phyloP scores from a whole-genome alignment of 139 green algal genomes.

The Coelastrella sp. region DNA sequence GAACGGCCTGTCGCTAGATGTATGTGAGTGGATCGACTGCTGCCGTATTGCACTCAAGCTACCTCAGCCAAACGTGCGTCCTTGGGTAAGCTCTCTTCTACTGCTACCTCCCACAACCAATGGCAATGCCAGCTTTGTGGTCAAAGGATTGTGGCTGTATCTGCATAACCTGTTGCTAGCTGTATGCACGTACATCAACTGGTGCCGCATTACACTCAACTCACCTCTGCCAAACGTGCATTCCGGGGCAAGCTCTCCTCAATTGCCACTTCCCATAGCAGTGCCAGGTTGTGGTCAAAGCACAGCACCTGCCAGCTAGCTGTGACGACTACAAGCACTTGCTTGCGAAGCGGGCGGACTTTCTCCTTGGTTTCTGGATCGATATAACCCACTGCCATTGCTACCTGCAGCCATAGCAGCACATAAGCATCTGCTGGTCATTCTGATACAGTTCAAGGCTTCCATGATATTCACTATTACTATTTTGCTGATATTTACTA shows the following conservation, averaged over 20 bases:
- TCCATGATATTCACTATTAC: no score
- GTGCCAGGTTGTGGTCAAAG: conserved; percentile 97
- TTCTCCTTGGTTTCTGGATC: conserved; percentile 65
- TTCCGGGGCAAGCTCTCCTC: conserved; percentile 68
- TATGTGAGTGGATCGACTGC: no score
- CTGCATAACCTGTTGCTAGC: no score
- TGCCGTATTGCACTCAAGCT: neutral
- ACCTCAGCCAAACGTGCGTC: conserved; percentile 80
- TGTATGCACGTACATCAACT: no score
- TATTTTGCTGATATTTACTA: no score
- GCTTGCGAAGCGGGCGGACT: conserved; percentile 79
- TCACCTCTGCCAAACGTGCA: conserved; percentile 76
- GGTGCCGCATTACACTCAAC: no score
- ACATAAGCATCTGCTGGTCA: no score
- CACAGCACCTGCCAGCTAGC: conserved; percentile 83
- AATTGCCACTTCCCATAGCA: conserved; percentile 86
- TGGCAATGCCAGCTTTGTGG: conserved; percentile 95
- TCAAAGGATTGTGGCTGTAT: conserved; percentile 85
- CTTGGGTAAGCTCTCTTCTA: conserved; percentile 66
- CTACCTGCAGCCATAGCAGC: conserved; percentile 56
- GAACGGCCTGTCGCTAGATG: no score
- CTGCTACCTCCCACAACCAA: conserved; percentile 88
- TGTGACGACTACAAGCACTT: conserved; percentile 94
- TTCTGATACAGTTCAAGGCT: no score
- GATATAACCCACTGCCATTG: conserved; percentile 89